Evolutionary conservation across 306 rosid species (phyloP), one percentile per base, ranked within the genome.

Genomic region (Malus asiatica): DNA sequence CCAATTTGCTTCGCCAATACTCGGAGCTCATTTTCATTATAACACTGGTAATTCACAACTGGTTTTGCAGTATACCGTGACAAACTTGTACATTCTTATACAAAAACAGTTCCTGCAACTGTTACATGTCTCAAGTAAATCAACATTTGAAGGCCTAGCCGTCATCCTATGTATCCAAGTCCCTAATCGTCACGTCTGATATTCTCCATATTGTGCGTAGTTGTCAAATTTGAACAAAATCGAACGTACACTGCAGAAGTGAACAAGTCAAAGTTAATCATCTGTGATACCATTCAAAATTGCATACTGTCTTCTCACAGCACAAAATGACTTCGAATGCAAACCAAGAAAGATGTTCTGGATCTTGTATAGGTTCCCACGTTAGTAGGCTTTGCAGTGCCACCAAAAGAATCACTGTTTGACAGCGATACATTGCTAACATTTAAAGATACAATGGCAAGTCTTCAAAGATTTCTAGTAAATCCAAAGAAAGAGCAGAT

Each of bases 181-280:
- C 92, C 83, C 70, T 89, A 44, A 88, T 57, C 83, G 87, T 92
- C 84, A 89, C 91, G 69, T 89, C 92, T 1, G 91, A 74, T 90
- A 96, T 86, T 92, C 97, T 75, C 96, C 91, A 65, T 66, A 92
- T 73, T 84, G 91, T 72, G 88, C 76, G 87, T 83, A 78, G 73
- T 65, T 79, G 79, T 87, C 97, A 40, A 25, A 89, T 91, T 86
- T 91, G 96, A 51, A 82, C 81, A 85, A 90, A 51, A 42, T 85
- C 82, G 19, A 89, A 89, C 22, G 84, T 79, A 88, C 70, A 30
- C 98, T 92, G 96, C 59, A 79, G 79, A 79, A 60, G 14, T 72
- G 40, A 81, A 81, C 29, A 55, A 57, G 32, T 64, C 73, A 76
- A 29, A 45, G 63, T 60, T 58, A 27, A 25, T 59, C 59, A 23